Percentiles rank a stretch among this genome's conserved stretches.
phyloP scores from a whole-genome alignment of 1,284 basidiomycete genomes.

The Amylostereum areolatum region DNA sequence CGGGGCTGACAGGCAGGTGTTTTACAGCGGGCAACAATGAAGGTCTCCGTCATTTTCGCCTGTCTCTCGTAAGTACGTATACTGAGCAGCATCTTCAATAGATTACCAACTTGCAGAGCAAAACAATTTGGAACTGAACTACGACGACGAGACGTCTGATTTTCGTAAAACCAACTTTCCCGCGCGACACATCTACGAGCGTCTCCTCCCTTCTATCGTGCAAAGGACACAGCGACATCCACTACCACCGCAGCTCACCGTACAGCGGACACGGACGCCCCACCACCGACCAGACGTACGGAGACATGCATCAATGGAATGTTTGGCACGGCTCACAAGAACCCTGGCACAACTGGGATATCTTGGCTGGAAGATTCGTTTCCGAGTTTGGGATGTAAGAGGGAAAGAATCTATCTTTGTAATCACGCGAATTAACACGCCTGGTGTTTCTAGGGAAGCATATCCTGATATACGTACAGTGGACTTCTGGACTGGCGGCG shows the following conservation, averaged over 20 bases:
- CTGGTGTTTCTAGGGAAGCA: slow-evolving; percentile 52
- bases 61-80: not conserved
- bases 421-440: not conserved
- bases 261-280: slow-evolving; percentile 77
- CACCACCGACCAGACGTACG: slow-evolving; percentile 70
- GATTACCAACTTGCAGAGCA: slow-evolving; percentile 83
- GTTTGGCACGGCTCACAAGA: slow-evolving; percentile 89
- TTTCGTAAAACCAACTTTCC: slow-evolving; percentile 82
- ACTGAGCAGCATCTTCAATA: slow-evolving; percentile 17
- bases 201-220: slow-evolving; percentile 72
- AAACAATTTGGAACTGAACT: slow-evolving; percentile 71
- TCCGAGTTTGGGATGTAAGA: slow-evolving; percentile 85
- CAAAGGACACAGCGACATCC: slow-evolving; percentile 52
- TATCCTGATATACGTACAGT: slow-evolving; percentile 83
- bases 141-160: slow-evolving; percentile 74
- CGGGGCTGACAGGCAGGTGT: not conserved
- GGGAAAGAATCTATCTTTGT: not conserved
- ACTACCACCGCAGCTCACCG: slow-evolving; percentile 81
- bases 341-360: slow-evolving; percentile 88
- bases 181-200: slow-evolving; percentile 83
- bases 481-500: slow-evolving; percentile 74
- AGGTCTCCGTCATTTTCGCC: slow-evolving; percentile 31
- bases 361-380: slow-evolving; percentile 79
- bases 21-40: slow-evolving; percentile 84
- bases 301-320: slow-evolving; percentile 90